A percentile compares a stretch with the other conserved stretches of the same genome.
Evolutionary conservation across 106 monocot species (phyloP).

Genomic region (Acanthochlamys bracteata): DNA sequence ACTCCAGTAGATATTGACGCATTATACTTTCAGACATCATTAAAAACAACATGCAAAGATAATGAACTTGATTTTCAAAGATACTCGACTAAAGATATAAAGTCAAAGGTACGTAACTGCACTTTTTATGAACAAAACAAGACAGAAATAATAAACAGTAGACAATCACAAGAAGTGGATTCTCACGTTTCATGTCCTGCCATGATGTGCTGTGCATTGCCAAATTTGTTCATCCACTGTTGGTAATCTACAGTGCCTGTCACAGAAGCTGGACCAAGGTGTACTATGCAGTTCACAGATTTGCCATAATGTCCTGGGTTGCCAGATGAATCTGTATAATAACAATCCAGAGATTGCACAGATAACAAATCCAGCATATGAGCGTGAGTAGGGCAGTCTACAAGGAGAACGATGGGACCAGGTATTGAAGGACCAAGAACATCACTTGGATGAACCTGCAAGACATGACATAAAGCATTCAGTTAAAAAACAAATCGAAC

Average conservation of each 20-base stretch:
- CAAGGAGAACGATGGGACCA: slow-evolving; percentile 83
- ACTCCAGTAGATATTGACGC: too few relatives aligned
- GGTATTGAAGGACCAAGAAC: slow-evolving; percentile 84
- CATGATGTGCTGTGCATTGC: slow-evolving; percentile 76
- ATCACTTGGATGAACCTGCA: slow-evolving; percentile 85
- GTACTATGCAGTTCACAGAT: slow-evolving; percentile 85
- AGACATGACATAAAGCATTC: slow-evolving; percentile 1
- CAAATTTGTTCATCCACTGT: slow-evolving; percentile 93
- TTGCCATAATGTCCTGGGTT: slow-evolving; percentile 25
- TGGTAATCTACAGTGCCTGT: slow-evolving; percentile 62
- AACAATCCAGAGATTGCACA: slow-evolving; percentile 53
- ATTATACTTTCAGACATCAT: too few relatives aligned
- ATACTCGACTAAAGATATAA: too few relatives aligned
- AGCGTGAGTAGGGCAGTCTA: slow-evolving; percentile 73
- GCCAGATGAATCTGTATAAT: slow-evolving; percentile 34
- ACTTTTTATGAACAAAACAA: too few relatives aligned
- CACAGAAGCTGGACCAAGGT: slow-evolving; percentile 80
- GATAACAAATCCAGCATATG: slow-evolving; percentile 59
- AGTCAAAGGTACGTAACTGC: too few relatives aligned
- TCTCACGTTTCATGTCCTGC: slow-evolving; percentile 99
- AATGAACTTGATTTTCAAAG: too few relatives aligned
- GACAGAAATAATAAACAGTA: too few relatives aligned
- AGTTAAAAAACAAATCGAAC: too few relatives aligned
- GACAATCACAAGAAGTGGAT: slow-evolving; percentile 15
- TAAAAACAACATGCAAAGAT: too few relatives aligned